A percentile compares a stretch with the other conserved stretches of the same genome.
phyloP scores from a whole-genome alignment of 2,329 filamentous ascomycete genomes.

The Aspergillus udagawae region DNA sequence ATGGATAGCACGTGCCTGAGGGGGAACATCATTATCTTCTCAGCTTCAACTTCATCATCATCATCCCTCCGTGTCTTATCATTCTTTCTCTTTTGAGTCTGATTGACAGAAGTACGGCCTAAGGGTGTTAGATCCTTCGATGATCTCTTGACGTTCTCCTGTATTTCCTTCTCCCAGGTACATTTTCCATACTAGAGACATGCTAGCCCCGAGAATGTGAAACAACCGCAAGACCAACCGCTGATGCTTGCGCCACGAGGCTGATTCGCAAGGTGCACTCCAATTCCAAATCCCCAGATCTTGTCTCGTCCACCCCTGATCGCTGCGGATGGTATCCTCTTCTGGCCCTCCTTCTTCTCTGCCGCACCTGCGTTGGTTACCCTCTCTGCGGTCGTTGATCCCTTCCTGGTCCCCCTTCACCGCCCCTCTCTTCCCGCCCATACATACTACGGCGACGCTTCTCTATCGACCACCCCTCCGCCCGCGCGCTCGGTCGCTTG shows the following conservation, averaged over 20 bases:
- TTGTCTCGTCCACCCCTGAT: not conserved
- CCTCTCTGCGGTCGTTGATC: not conserved
- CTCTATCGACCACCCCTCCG: not conserved
- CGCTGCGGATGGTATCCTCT: conserved; percentile 15
- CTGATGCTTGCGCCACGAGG: conserved; percentile 13
- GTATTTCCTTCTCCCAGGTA: not conserved
- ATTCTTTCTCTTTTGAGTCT: not conserved
- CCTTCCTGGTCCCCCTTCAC: not conserved
- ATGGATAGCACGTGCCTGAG: not conserved
- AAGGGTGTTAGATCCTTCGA: not conserved
- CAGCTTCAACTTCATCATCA: not conserved
- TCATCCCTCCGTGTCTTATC: not conserved
- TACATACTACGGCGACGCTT: not conserved
- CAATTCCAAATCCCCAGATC: not conserved
- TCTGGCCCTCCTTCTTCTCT: conserved; percentile 1
- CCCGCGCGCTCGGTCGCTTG: not conserved
- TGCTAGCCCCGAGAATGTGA: conserved; percentile 8
- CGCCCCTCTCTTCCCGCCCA: conserved; percentile 9
- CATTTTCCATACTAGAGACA: not conserved
- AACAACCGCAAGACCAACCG: conserved; percentile 6
- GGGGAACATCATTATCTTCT: not conserved
- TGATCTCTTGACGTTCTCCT: not conserved
- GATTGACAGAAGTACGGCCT: not conserved
- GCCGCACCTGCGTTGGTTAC: not conserved
- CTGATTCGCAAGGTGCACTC: conserved; percentile 22